phyloP scores from a whole-genome alignment of 345 rosid species.

The Linum lewisii region DNA sequence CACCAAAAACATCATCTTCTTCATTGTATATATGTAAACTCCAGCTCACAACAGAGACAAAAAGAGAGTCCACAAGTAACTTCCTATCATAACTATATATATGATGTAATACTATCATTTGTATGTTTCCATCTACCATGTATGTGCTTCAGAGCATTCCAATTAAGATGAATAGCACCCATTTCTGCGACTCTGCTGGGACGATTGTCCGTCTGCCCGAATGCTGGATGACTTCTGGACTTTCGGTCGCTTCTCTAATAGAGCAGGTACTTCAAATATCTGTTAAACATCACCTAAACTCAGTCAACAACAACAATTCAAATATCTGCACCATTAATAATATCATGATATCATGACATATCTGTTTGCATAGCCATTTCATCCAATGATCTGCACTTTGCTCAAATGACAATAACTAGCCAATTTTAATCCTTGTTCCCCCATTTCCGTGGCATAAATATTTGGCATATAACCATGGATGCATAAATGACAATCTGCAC shows the following conservation, averaged over 20 bases:
- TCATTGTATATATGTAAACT: too few species aligned
- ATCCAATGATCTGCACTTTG: too few species aligned
- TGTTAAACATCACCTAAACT: constrained; percentile 15
- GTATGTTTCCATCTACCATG: not conserved
- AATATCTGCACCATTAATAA: not conserved
- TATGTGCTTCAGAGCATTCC: not conserved
- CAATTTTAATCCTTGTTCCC: too few species aligned
- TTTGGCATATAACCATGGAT: not conserved
- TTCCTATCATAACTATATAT: too few species aligned
- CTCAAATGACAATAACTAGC: too few species aligned
- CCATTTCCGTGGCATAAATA: too few species aligned
- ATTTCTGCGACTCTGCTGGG: constrained; percentile 18
- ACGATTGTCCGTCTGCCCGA: constrained; percentile 34
- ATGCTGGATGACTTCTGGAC: constrained; percentile 38
- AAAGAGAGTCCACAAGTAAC: too few species aligned
- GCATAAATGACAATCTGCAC: not conserved
- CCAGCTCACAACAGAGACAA: too few species aligned
- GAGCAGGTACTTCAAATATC: constrained; percentile 71
- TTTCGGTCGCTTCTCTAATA: constrained; percentile 65
- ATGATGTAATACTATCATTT: too few species aligned
- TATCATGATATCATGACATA: too few species aligned
- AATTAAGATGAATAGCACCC: constrained; percentile 46
- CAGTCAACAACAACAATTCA: not conserved
- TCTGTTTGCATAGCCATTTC: too few species aligned
- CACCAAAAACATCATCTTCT: too few species aligned